A percentile compares a stretch with the other conserved stretches of the same genome.
phyloP scores from a whole-genome alignment of 305 asterid species.

The Rubia peregrina region DNA sequence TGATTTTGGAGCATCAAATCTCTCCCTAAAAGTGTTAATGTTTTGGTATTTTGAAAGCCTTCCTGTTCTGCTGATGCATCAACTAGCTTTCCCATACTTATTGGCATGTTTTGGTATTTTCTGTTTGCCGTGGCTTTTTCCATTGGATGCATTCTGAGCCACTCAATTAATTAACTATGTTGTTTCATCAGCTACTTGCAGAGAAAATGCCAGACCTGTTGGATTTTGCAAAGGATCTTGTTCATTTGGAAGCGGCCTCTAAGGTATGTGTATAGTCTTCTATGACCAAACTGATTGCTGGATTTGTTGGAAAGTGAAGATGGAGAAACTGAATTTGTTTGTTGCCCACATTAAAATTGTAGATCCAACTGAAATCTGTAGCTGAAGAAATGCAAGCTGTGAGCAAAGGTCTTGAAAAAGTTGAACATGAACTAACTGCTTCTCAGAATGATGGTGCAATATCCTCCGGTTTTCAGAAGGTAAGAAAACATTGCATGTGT shows the following conservation, averaged over 20 bases:
- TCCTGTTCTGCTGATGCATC: neutral
- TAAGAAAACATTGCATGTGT: slow-evolving; percentile 17
- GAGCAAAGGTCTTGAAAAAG: slow-evolving; percentile 96
- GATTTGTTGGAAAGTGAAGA: slow-evolving; percentile 19
- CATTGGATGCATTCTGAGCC: neutral
- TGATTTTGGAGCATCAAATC: neutral
- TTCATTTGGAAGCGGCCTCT: slow-evolving; percentile 91
- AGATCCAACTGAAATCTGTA: slow-evolving; percentile 93
- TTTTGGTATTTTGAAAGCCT: neutral
- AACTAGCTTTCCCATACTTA: neutral
- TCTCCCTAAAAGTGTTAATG: neutral
- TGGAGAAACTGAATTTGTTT: slow-evolving; percentile 20
- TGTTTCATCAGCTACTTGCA: slow-evolving; percentile 53
- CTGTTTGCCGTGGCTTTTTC: neutral
- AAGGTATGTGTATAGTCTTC: slow-evolving; percentile 48
- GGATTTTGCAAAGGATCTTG: slow-evolving; percentile 86
- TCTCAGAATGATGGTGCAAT: slow-evolving; percentile 86
- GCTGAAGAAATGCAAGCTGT: slow-evolving; percentile 99
- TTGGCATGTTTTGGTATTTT: neutral
- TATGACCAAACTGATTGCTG: slow-evolving; percentile 13
- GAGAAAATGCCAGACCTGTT: slow-evolving; percentile 92
- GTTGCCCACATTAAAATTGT: slow-evolving; percentile 19
- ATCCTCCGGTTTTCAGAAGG: slow-evolving; percentile 88
- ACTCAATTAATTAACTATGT: neutral
- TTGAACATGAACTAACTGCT: slow-evolving; percentile 86